Evolutionary conservation across 1,284 basidiomycete species (phyloP).

Genomic region (Ganoderma lucidum): DNA sequence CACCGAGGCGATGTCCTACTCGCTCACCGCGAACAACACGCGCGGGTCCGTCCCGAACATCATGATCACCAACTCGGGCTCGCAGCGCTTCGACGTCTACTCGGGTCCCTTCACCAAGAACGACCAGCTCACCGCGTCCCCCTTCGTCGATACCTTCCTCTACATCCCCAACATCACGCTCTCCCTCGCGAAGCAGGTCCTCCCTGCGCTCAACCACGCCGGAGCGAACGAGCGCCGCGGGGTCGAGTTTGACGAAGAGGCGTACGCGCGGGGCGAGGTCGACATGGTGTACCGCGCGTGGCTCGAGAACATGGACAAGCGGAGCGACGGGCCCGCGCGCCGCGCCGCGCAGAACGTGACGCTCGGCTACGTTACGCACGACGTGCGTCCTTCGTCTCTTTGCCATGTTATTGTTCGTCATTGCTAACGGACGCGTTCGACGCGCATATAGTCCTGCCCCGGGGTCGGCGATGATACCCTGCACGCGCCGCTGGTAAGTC

Average conservation of each 20-base stretch:
- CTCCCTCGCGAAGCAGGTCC: conserved; percentile 57
- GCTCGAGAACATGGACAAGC: conserved; percentile 62
- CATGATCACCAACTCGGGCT: conserved; percentile 78
- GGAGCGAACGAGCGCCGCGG: conserved; percentile 21
- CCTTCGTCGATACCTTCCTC: conserved; percentile 67
- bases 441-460: conserved; percentile 60
- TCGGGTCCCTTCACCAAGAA: conserved; percentile 78
- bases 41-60: conserved; percentile 67
- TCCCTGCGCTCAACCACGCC: conserved; percentile 59
- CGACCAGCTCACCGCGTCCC: conserved; percentile 78
- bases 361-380: conserved; percentile 77
- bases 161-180: conserved; percentile 63
- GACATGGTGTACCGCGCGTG: conserved; percentile 59
- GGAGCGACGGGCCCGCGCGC: conserved; percentile 41
- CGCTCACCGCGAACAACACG: conserved; percentile 68
- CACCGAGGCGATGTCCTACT: conserved; percentile 62
- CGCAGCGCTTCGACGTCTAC: conserved; percentile 79
- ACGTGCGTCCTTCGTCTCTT: conserved; percentile 52
- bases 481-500: conserved; percentile 57
- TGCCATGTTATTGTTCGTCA: not conserved
- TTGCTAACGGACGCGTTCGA: not conserved
- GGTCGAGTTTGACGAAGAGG: conserved; percentile 36
- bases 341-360: conserved; percentile 58
- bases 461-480: conserved; percentile 75
- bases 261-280: conserved; percentile 61